These are phyloP conservation scores for Rutstroemia sp. DNA, from an alignment of 2,329 filamentous ascomycete genomes.

Conservation along the genomic window DNA sequence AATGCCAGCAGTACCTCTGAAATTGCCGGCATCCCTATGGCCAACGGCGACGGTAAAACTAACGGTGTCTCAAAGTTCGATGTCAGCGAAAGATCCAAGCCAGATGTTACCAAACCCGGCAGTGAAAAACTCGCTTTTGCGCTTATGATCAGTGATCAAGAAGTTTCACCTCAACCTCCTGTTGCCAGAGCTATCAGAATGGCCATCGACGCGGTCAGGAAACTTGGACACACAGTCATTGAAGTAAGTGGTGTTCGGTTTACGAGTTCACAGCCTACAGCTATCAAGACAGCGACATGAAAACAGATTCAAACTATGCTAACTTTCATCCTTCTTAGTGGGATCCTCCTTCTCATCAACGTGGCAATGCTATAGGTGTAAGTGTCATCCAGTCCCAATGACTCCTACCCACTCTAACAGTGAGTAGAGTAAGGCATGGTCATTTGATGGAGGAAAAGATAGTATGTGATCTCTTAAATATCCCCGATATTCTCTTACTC, in stretches of 20 bases:
- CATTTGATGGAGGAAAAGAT: constrained; percentile 44
- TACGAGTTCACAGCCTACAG: not conserved
- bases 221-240: constrained; percentile 50
- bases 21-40: no score
- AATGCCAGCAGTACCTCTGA: no score
- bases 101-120: no score
- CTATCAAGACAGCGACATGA: not conserved
- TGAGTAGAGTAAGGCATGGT: constrained; percentile 30
- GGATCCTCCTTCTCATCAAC: constrained; percentile 44
- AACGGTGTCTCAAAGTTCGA: no score
- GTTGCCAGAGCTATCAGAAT: constrained; percentile 46
- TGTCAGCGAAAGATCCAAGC: no score
- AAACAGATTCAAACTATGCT: not conserved
- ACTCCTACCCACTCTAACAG: not conserved
- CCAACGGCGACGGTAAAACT: no score
- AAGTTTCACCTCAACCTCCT: constrained; percentile 47
- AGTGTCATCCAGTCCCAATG: constrained; percentile 26
- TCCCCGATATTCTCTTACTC: not conserved
- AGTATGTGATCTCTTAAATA: constrained; percentile 12
- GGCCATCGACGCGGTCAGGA: constrained; percentile 40
- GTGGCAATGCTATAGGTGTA: constrained; percentile 34
- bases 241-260: constrained; percentile 13
- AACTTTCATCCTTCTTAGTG: constrained; percentile 32
- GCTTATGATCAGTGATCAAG: constrained; percentile 44
- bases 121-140: constrained; percentile 43